Evolutionary conservation across 495 filamentous ascomycete genomes (phyloP).

Genomic region (Rusavskia elegans): DNA sequence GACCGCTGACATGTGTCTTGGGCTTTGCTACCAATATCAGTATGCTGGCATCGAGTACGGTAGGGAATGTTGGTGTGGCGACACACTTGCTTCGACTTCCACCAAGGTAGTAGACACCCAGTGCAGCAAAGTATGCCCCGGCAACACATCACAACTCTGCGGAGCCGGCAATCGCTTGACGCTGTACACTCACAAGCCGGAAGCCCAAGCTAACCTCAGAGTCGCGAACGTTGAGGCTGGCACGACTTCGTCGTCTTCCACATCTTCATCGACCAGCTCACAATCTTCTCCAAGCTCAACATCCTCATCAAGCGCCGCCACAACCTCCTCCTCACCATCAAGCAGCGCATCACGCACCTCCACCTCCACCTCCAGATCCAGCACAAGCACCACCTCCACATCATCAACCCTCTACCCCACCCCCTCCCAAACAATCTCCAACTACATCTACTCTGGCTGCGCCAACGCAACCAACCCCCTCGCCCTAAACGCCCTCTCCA

Average conservation of each 20-base stretch:
- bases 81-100: neutral
- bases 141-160: neutral
- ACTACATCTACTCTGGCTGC: constrained; percentile 30
- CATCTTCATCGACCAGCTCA: no score
- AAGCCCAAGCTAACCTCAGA: neutral
- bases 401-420: constrained; percentile 13
- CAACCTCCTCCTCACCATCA: neutral
- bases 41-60: constrained; percentile 5
- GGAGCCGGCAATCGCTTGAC: neutral
- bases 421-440: constrained; percentile 18
- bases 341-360: neutral
- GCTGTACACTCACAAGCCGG: neutral
- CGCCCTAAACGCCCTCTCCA: constrained; percentile 8
- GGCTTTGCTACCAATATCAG: neutral
- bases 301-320: neutral
- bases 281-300: neutral
- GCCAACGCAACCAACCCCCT: constrained; percentile 29
- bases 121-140: constrained; percentile 1
- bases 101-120: neutral
- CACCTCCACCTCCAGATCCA: neutral
- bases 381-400: neutral
- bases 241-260: neutral
- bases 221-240: neutral
- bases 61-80: constrained; percentile 1
- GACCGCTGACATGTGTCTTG: constrained; percentile 2